Base-by-base conservation (phyloP, 1,284 basidiomycete species). In the Ceratobasidium sp. region DNA sequence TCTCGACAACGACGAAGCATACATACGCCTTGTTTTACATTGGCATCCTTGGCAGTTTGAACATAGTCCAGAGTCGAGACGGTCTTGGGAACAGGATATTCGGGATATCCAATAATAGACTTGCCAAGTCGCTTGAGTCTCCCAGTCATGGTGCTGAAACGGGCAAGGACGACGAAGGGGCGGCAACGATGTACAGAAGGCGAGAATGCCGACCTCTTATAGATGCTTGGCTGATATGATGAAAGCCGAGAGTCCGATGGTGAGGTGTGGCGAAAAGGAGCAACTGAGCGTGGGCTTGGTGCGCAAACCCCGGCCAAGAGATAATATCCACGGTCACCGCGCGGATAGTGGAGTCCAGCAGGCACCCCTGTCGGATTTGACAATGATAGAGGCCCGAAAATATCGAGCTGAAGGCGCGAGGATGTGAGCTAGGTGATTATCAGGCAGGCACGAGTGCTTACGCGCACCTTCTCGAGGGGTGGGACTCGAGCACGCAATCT, bases 101-200 rank as follows among this genome's bases (percentile, higher is more conserved):
- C 90, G 17, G 90, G 89, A 80, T 91, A 87, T 7, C 85, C 88
- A 69, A 94, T 86, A 57, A 90, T 79, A 66, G 86, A 87, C 84
- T 92, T 92, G 46, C 76, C 79, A 32, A 75, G 40, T 22, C 66
- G 13, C 75, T 79, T 79, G 61, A 79, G 37, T 40, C 52, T 65
- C n/a, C 68, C 78, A 11, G 76, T 64, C 76, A 78, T 77, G 59
- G 51, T 56, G 8, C 46, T 59, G 57, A 44, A 54, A 57, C 37
- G 19, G 43, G 34, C 25, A 29, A 34, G 7, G 29, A 15, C 54
- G 22, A 44, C 25, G 69, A 59, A 65, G 40, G 32, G 67, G 40
- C 57, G 59, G 34, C 75, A 15, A 40, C 54, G 56, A 37, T n/a
- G 37, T 40, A 22, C 52, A 76, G 62, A 66, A 76, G 65, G 29